A percentile compares a stretch with the other conserved stretches of the same genome.
Conservation (phyloP, 2,329 filamentous ascomycete genomes). For the Fonsecaea pedrosoi region DNA sequence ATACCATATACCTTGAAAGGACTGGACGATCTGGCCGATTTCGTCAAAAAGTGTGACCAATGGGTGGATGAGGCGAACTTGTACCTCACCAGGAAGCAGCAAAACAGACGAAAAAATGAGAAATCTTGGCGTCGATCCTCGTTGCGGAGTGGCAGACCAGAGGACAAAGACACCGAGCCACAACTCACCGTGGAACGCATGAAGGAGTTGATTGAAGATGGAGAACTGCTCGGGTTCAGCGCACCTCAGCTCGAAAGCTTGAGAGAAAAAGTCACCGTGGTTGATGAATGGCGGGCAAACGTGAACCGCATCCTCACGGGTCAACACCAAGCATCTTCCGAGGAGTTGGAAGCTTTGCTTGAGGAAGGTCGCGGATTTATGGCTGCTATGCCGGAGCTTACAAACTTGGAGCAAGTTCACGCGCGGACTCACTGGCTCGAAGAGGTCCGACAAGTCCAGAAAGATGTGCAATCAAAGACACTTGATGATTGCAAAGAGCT, state of each 20-base stretch:
- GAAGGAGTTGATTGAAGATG: conserved; percentile 79
- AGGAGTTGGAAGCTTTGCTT: conserved; percentile 87
- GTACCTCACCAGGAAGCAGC: conserved; percentile 96
- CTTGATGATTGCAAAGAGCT: conserved; percentile 80
- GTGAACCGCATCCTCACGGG: conserved; percentile 74
- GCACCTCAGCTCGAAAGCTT: conserved; percentile 88
- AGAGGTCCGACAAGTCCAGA: conserved; percentile 70
- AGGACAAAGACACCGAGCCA: conserved; percentile 81
- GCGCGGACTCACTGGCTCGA: conserved; percentile 90
- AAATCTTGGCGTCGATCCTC: conserved; percentile 77
- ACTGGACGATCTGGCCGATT: conserved; percentile 79
- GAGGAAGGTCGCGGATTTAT: conserved; percentile 89
- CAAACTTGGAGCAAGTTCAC: conserved; percentile 77
- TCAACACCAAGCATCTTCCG: conserved; percentile 66
- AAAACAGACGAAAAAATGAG: conserved; percentile 94
- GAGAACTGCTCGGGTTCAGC: conserved; percentile 88
- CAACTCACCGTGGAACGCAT: conserved; percentile 82
- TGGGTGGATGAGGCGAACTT: conserved; percentile 97
- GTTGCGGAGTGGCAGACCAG: conserved; percentile 78
- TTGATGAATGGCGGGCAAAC: conserved; percentile 81
- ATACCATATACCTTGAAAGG: conserved; percentile 89
- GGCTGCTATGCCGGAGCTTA: conserved; percentile 87
- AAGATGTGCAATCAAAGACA: conserved; percentile 70
- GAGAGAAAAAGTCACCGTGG: conserved; percentile 81
- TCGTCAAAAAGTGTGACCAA: conserved; percentile 95